phyloP scores from a whole-genome alignment of 2,329 filamentous ascomycete species.

The Knufia fluminis region DNA sequence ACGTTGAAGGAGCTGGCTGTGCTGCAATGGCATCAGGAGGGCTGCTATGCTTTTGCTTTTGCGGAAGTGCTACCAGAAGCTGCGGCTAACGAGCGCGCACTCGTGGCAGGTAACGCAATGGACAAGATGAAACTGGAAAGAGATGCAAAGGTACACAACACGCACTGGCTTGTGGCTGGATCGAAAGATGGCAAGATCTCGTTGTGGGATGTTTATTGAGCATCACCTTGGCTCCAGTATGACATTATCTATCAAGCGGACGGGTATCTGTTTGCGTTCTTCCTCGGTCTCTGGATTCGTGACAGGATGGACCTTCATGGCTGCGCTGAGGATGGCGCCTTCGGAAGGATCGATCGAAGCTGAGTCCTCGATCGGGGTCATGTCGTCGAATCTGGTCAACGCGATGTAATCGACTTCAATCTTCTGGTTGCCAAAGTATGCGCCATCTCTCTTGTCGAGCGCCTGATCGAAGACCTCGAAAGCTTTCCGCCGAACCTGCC shows the following conservation, averaged over 20 bases:
- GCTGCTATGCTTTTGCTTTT: slow-evolving; percentile 75
- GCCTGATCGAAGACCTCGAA: slow-evolving; percentile 45
- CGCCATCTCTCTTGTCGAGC: slow-evolving; percentile 26
- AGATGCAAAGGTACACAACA: slow-evolving; percentile 53
- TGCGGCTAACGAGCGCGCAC: not conserved
- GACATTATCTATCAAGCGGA: slow-evolving; percentile 91
- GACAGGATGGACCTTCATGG: slow-evolving; percentile 78
- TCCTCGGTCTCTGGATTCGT: slow-evolving; percentile 66
- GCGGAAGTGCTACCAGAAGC: slow-evolving; percentile 32
- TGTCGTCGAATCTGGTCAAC: slow-evolving; percentile 77
- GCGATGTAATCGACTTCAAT: slow-evolving; percentile 92
- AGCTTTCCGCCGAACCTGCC: slow-evolving; percentile 64
- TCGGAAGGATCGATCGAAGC: slow-evolving; percentile 56
- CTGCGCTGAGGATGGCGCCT: slow-evolving; percentile 81
- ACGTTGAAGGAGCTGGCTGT: slow-evolving; percentile 82
- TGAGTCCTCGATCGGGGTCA: slow-evolving; percentile 71
- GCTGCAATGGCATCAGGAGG: slow-evolving; percentile 86
- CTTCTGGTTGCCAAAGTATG: slow-evolving; percentile 23
- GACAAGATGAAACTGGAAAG: slow-evolving; percentile 55
- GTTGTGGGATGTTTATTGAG: slow-evolving; percentile 86
- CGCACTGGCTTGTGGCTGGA: slow-evolving; percentile 84
- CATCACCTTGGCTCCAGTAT: slow-evolving; percentile 45
- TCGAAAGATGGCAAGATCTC: slow-evolving; percentile 94
- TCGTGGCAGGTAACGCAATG: slow-evolving; percentile 18
- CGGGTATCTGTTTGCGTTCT: slow-evolving; percentile 63